Conservation (phyloP, 192 early-diverging fungal species). For the Cladochytrium replicatum region DNA sequence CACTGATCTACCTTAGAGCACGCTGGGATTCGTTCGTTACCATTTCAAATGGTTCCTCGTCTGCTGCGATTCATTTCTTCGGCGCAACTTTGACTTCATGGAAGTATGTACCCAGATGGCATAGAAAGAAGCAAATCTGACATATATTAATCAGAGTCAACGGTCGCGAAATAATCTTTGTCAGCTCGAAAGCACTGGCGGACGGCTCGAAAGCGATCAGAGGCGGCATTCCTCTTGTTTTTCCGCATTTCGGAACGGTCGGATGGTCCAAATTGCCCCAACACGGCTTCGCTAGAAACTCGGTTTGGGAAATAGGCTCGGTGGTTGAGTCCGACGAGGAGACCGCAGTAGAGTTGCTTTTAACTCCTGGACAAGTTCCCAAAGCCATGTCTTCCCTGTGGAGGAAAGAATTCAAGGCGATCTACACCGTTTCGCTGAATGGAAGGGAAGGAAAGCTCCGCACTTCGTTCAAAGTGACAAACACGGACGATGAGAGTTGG, state of each 20-base stretch:
- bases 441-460: slow-evolving; percentile 47
- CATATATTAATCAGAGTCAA: background rate
- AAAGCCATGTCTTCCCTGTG: background rate
- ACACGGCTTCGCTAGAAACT: slow-evolving; percentile 57
- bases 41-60: background rate
- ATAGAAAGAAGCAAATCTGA: background rate
- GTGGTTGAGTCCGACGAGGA: slow-evolving; percentile 34
- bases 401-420: slow-evolving; percentile 67
- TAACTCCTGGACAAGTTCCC: background rate
- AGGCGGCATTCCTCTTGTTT: slow-evolving; percentile 60
- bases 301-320: slow-evolving; percentile 25
- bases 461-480: slow-evolving; percentile 65
- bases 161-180: background rate
- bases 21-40: no score
- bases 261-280: slow-evolving; percentile 51
- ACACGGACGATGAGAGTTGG: slow-evolving; percentile 57
- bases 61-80: slow-evolving; percentile 32
- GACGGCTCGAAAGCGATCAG: slow-evolving; percentile 91
- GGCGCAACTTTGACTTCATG: slow-evolving; percentile 93
- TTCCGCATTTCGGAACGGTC: slow-evolving; percentile 66
- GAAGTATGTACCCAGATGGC: slow-evolving; percentile 15
- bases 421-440: slow-evolving; percentile 72
- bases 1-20: no score
- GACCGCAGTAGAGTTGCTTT: slow-evolving; percentile 39
- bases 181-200: slow-evolving; percentile 62